Conservation (phyloP, 129 eudicot species). For the Tanacetum coccineum region DNA sequence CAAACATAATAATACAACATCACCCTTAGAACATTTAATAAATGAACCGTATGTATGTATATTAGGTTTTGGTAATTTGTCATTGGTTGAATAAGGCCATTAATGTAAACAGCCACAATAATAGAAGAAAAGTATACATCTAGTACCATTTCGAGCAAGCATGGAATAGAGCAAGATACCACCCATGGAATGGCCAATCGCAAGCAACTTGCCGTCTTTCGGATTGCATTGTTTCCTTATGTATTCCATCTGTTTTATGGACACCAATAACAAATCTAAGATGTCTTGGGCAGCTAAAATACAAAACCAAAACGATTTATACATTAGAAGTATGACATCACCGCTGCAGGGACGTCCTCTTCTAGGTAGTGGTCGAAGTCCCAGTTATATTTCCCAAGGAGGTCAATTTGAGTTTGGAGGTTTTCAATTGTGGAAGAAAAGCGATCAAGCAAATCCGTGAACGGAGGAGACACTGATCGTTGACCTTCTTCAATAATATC, state of each 20-base stretch:
- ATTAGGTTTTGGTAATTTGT: no score
- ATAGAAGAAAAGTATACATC: neutral
- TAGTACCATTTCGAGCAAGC: slow-evolving; percentile 56
- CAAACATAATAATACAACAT: no score
- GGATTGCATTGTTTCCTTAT: slow-evolving; percentile 52
- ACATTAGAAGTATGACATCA: slow-evolving; percentile 29
- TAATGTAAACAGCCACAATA: neutral
- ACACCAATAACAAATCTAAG: neutral
- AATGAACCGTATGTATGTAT: no score
- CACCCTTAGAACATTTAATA: no score
- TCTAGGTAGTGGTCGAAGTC: slow-evolving; percentile 76
- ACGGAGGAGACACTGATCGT: slow-evolving; percentile 50
- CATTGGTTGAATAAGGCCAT: neutral
- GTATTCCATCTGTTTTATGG: slow-evolving; percentile 61
- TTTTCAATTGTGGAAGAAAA: slow-evolving; percentile 44
- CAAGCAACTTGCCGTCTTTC: slow-evolving; percentile 70
- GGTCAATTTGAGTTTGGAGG: slow-evolving; percentile 58
- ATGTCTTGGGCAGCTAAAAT: slow-evolving; percentile 3
- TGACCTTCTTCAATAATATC: slow-evolving; percentile 52
- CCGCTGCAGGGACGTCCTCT: slow-evolving; percentile 79
- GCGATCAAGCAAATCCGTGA: slow-evolving; percentile 42
- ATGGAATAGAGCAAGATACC: slow-evolving; percentile 74
- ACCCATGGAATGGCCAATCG: slow-evolving; percentile 89
- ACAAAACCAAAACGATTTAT: slow-evolving; percentile 5
- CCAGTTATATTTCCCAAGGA: slow-evolving; percentile 62